phyloP scores from a whole-genome alignment of 2,329 filamentous ascomycete species.

The Xylaria sp. region DNA sequence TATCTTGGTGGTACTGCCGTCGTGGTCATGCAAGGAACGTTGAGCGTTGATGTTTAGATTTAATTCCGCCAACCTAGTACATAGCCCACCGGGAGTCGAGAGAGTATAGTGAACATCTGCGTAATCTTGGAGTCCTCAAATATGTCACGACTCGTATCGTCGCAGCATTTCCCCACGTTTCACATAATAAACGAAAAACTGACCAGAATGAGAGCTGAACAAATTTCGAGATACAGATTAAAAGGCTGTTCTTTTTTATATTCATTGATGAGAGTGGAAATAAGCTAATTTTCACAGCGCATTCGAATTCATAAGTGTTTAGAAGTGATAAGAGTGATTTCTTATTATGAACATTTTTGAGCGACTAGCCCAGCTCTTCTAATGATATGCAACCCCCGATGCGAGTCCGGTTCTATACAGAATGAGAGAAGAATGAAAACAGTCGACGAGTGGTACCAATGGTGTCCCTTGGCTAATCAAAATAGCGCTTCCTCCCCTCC shows the following conservation, averaged over 20 bases:
- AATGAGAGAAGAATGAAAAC: constrained; percentile 11
- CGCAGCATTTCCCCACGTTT: too few relatives aligned
- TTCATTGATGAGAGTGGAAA: background rate
- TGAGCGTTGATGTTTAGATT: constrained; percentile 34
- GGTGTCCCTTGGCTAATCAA: background rate
- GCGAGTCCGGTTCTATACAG: constrained; percentile 21
- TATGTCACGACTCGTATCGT: too few relatives aligned
- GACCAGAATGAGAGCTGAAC: too few relatives aligned
- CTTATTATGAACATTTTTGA: constrained; percentile 5
- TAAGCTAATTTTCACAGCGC: background rate
- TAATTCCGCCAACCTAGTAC: background rate
- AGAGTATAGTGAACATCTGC: background rate
- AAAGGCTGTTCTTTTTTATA: too few relatives aligned
- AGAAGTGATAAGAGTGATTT: background rate
- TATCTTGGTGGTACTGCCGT: constrained; percentile 41
- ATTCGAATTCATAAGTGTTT: background rate
- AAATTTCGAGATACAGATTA: too few relatives aligned
- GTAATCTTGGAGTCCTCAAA: too few relatives aligned
- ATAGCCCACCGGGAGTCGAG: background rate
- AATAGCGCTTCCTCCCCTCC: background rate
- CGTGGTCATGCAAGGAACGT: constrained; percentile 40
- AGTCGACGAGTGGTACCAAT: constrained; percentile 2
- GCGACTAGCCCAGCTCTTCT: constrained; percentile 7
- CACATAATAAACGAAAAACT: too few relatives aligned
- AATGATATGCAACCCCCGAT: constrained; percentile 14